Conservation (phyloP, 805 yeast genomes). For the Schizosaccharomyces japonicus region DNA sequence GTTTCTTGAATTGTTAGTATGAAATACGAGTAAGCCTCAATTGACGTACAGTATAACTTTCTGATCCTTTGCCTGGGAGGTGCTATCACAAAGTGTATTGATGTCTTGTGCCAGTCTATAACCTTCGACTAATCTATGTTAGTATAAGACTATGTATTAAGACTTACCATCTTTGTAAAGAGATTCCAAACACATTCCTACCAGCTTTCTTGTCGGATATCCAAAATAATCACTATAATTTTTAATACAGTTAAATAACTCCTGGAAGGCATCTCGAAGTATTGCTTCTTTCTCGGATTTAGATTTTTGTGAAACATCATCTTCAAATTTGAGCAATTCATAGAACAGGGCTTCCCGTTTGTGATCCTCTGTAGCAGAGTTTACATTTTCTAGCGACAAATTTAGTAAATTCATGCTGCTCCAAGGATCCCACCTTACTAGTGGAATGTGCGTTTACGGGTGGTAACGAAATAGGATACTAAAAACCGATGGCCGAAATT, state of each 20-base stretch:
- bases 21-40: background rate
- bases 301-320: background rate
- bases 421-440: too few relatives aligned
- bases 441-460: too few relatives aligned
- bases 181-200: background rate
- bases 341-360: background rate
- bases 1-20: background rate
- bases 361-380: background rate
- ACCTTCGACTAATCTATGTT: background rate
- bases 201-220: background rate
- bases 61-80: background rate
- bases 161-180: background rate
- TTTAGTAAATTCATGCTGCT: too few relatives aligned
- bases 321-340: background rate
- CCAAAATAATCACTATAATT: background rate
- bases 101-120: background rate
- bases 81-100: background rate
- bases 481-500: too few relatives aligned
- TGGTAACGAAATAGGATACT: too few relatives aligned
- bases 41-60: background rate
- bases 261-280: background rate
- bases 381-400: background rate
- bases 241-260: background rate
- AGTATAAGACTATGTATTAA: background rate
- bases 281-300: background rate